phyloP scores from a whole-genome alignment of 2,329 filamentous ascomycete species.

The Cladosporium sp. region DNA sequence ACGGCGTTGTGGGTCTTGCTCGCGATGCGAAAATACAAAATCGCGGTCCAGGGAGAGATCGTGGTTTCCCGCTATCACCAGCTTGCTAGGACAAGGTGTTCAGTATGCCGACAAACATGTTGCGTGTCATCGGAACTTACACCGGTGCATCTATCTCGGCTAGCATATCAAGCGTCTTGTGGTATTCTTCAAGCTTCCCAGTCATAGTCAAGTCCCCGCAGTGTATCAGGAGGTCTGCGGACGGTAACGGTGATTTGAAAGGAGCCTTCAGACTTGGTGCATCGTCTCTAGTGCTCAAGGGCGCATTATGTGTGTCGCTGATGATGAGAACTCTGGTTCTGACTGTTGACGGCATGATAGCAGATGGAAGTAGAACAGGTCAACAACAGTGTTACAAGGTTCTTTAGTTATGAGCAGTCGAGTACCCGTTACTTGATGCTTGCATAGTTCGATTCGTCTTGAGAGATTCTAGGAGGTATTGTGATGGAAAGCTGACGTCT shows the following conservation, averaged over 20 bases:
- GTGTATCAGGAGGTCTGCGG: slow-evolving; percentile 57
- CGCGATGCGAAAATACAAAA: slow-evolving; percentile 23
- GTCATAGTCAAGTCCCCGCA: slow-evolving; percentile 60
- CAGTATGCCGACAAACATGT: neutral
- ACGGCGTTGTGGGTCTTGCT: slow-evolving; percentile 14
- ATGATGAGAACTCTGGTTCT: slow-evolving; percentile 47
- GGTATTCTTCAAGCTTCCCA: slow-evolving; percentile 51
- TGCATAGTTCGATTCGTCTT: neutral
- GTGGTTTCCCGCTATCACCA: slow-evolving; percentile 65
- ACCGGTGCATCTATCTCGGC: slow-evolving; percentile 52
- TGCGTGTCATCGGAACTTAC: neutral
- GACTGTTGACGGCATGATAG: slow-evolving; percentile 37
- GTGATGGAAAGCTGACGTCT: neutral
- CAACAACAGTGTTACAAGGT: too few relatives aligned
- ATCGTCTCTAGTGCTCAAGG: slow-evolving; percentile 14
- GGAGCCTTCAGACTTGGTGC: slow-evolving; percentile 10
- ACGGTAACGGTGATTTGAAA: slow-evolving; percentile 46
- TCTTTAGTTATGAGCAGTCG: neutral
- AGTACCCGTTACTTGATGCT: neutral
- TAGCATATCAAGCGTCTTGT: slow-evolving; percentile 50
- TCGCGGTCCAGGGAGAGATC: slow-evolving; percentile 56
- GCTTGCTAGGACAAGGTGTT: slow-evolving; percentile 41
- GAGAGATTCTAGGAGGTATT: neutral
- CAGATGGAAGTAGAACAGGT: neutral
- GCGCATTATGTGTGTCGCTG: slow-evolving; percentile 45